These are phyloP conservation scores for Magnusiomyces magnusii DNA, from an alignment of 1,139 yeast species.

Conservation along the genomic window DNA sequence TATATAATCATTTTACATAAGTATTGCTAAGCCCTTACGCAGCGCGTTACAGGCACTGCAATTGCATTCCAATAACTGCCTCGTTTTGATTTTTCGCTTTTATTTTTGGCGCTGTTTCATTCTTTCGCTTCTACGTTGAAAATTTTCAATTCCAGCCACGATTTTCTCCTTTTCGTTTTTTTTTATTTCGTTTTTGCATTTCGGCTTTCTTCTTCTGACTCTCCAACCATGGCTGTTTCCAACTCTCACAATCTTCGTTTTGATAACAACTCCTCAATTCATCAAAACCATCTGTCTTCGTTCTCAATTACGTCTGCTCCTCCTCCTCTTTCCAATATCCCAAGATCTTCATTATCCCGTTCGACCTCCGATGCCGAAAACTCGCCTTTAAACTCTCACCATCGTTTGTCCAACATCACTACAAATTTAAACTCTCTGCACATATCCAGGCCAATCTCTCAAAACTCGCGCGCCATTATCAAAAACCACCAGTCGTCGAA, in stretches of 20 bases:
- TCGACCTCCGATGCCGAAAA: neutral
- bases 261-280: too few relatives aligned
- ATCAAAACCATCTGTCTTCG: too few relatives aligned
- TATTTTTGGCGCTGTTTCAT: neutral
- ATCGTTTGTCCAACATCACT: neutral
- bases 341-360: neutral
- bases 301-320: neutral
- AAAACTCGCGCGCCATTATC: too few relatives aligned
- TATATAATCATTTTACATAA: neutral
- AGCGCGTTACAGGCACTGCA: neutral
- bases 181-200: too few relatives aligned
- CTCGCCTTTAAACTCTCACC: neutral
- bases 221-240: too few relatives aligned
- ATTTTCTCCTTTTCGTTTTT: neutral
- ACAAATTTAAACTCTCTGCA: neutral
- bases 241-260: too few relatives aligned
- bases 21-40: neutral
- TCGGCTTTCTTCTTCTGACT: neutral
- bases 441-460: neutral
- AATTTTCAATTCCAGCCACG: neutral
- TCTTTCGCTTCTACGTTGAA: neutral
- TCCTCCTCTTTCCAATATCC: too few relatives aligned
- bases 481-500: neutral
- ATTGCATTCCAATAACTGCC: neutral
- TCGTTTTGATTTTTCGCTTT: neutral